These are phyloP conservation scores for Stromatinia cepivora DNA, from an alignment of 2,329 filamentous ascomycete species.

Conservation along the genomic window DNA sequence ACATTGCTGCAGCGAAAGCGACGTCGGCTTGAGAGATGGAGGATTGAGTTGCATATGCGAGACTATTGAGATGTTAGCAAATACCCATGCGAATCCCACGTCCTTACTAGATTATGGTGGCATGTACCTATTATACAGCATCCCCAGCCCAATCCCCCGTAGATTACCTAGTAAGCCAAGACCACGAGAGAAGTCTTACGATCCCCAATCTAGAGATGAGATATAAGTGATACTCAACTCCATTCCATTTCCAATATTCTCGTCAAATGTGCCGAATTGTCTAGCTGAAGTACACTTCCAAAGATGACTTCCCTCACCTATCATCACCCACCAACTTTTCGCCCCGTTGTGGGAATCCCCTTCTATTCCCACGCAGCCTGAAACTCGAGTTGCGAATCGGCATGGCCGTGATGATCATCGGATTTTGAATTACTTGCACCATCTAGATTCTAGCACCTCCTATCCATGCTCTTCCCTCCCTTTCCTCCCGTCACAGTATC, in stretches of 20 bases:
- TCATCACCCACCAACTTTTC: background rate
- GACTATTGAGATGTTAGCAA: background rate
- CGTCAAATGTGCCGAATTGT: no score
- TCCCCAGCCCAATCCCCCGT: background rate
- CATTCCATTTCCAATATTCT: no score
- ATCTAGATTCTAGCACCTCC: background rate
- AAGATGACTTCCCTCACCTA: no score
- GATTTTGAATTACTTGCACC: background rate
- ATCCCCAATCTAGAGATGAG: no score
- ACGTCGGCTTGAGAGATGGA: background rate
- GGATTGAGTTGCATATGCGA: background rate
- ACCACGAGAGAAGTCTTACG: no score
- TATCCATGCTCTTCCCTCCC: background rate
- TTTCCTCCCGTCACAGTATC: background rate
- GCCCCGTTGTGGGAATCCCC: background rate
- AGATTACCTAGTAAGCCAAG: no score
- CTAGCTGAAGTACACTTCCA: no score
- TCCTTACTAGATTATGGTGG: no score
- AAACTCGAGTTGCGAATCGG: background rate
- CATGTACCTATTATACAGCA: background rate
- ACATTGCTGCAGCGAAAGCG: constrained; percentile 50
- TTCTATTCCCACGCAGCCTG: background rate
- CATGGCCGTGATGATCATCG: background rate
- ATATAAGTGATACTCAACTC: no score
- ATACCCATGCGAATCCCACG: background rate